Conservation (phyloP, 1,139 yeast species). For the Taphrina pruni region DNA sequence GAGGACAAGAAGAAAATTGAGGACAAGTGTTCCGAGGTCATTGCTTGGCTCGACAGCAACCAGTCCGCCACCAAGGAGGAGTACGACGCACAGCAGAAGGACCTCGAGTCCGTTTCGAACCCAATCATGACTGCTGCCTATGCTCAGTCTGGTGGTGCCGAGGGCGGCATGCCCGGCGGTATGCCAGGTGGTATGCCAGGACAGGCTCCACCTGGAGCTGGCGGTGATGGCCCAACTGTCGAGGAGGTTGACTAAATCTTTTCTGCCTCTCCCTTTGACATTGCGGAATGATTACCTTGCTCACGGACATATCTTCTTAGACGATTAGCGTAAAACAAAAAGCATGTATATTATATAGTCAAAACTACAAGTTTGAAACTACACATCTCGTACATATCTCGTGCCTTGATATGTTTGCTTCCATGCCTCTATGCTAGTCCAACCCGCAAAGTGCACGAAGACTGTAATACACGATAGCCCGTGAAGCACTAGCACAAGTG, state of each 20-base stretch:
- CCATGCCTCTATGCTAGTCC: too few species aligned
- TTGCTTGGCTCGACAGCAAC: constrained; percentile 86
- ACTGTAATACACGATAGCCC: too few species aligned
- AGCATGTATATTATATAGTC: constrained; percentile 22
- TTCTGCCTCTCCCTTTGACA: neutral
- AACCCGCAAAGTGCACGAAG: too few species aligned
- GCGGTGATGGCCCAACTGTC: constrained; percentile 77
- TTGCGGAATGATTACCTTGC: neutral
- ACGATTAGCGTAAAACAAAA: constrained; percentile 17
- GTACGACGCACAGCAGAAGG: constrained; percentile 88
- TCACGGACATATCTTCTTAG: constrained; percentile 6
- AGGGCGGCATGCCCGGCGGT: constrained; percentile 72
- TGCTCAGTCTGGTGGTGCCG: constrained; percentile 60
- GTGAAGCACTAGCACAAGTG: too few species aligned
- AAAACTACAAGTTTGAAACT: neutral
- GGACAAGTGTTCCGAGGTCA: constrained; percentile 83
- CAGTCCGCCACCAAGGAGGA: constrained; percentile 88
- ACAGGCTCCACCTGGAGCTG: constrained; percentile 49
- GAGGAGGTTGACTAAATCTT: constrained; percentile 81
- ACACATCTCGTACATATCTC: neutral
- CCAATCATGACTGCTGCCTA: constrained; percentile 93
- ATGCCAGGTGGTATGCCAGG: constrained; percentile 66
- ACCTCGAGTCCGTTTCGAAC: constrained; percentile 89
- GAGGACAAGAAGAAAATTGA: constrained; percentile 78
- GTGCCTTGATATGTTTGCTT: too few species aligned